phyloP scores from a whole-genome alignment of 73 alveolate species.

The Tetrahymena thermophila region DNA sequence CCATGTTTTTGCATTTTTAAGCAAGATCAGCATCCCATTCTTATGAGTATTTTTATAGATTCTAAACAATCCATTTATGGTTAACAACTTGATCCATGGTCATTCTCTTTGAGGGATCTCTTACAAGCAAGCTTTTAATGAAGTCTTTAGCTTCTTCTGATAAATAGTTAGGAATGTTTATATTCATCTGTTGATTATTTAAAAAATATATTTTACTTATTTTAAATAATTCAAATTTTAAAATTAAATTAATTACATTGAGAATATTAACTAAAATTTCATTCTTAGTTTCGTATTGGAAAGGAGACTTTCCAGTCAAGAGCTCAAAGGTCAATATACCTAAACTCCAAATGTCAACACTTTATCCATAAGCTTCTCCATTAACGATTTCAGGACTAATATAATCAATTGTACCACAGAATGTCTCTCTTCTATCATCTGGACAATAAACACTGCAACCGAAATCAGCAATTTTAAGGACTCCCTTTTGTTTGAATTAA shows the following conservation, averaged over 20 bases:
- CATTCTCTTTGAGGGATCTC: conserved; percentile 53
- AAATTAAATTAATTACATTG: background rate
- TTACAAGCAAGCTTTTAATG: conserved; percentile 22
- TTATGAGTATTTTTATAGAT: background rate
- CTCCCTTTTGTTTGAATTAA: background rate
- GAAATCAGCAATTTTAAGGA: conserved; percentile 73
- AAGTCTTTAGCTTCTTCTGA: conserved; percentile 58
- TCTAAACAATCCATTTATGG: conserved; percentile 63
- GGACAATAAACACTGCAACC: conserved; percentile 76
- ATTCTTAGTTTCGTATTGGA: conserved; percentile 26
- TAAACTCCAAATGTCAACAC: conserved; percentile 73
- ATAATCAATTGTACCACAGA: conserved; percentile 93
- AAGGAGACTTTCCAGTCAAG: conserved; percentile 76
- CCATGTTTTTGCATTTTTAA: background rate
- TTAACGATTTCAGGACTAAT: conserved; percentile 85
- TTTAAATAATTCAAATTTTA: background rate
- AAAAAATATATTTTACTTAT: background rate
- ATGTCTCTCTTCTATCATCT: conserved; percentile 70
- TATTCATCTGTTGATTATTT: background rate
- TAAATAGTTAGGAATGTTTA: conserved; percentile 8
- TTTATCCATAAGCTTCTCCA: conserved; percentile 64
- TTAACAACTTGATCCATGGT: conserved; percentile 52
- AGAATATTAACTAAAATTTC: conserved; percentile 38
- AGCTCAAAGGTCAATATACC: conserved; percentile 71
- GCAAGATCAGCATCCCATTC: background rate